phyloP scores from a whole-genome alignment of 768 basidiomycete species.

The Podaxis carcinomalis region DNA sequence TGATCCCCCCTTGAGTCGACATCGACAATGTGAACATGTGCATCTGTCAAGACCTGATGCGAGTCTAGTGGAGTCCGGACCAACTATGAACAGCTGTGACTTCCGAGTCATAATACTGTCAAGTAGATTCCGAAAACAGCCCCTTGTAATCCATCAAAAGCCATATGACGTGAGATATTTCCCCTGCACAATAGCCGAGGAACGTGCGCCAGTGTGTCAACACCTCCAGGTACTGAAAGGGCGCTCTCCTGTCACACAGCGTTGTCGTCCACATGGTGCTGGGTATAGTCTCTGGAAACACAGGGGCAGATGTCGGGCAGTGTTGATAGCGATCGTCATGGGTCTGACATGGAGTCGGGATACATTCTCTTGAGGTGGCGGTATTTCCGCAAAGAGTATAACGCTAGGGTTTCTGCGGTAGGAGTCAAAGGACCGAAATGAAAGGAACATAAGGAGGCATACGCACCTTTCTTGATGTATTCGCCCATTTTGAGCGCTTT shows the following conservation, averaged over 20 bases:
- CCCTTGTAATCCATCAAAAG: not conserved
- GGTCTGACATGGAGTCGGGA: constrained; percentile 28
- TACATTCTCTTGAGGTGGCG: constrained; percentile 76
- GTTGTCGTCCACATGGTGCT: not conserved
- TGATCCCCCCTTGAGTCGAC: not conserved
- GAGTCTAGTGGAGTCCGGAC: not conserved
- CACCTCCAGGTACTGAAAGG: not conserved
- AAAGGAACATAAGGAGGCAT: not conserved
- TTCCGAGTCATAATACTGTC: not conserved
- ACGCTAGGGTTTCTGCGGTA: constrained; percentile 69
- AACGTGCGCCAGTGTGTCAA: constrained; percentile 8
- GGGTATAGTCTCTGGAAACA: not conserved
- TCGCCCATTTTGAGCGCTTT: constrained; percentile 70
- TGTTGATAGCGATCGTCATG: constrained; percentile 13
- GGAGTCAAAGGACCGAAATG: not conserved
- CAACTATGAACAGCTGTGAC: not conserved
- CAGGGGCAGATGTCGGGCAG: not conserved
- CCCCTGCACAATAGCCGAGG: not conserved
- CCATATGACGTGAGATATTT: not conserved
- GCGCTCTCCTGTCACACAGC: not conserved
- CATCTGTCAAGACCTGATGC: not conserved
- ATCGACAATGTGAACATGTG: not conserved
- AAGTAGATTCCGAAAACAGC: not conserved
- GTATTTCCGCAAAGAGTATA: constrained; percentile 82
- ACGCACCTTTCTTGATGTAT: constrained; percentile 80